Evolutionary conservation across 106 monocot genomes (phyloP).

Genomic region (Allium fistulosum): DNA sequence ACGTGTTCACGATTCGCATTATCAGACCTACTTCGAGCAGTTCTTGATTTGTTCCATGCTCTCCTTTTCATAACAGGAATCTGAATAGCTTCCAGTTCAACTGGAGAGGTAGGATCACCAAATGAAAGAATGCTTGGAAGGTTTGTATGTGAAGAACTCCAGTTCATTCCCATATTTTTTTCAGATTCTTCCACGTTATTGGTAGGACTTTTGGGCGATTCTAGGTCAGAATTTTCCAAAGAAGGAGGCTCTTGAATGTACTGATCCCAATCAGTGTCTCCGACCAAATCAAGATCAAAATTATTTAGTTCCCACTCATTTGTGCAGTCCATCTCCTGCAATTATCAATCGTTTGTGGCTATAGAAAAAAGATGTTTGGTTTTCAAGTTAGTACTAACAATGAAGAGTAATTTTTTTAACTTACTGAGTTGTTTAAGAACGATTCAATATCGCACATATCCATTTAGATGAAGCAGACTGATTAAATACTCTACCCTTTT

Average conservation of each 20-base stretch:
- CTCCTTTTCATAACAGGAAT: no score
- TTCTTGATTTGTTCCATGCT: no score
- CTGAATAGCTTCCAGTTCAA: neutral
- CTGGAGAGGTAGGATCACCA: neutral
- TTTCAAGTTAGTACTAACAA: no score
- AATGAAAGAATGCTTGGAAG: neutral
- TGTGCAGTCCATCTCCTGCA: neutral
- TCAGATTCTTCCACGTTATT: neutral
- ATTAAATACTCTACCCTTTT: no score
- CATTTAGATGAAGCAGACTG: no score
- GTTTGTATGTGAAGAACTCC: neutral
- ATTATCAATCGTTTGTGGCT: neutral
- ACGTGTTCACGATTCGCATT: no score
- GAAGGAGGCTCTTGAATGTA: neutral
- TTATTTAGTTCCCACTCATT: neutral
- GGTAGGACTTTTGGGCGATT: neutral
- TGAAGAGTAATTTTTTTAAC: no score
- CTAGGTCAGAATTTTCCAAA: neutral
- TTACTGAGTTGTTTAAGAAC: no score
- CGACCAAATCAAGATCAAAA: neutral
- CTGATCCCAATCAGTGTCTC: neutral
- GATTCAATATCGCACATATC: no score
- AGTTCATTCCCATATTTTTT: neutral
- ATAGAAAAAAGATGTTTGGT: no score
- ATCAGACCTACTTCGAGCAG: no score